These are phyloP conservation scores for Fonsecaea erecta DNA, from an alignment of 2,329 filamentous ascomycete species.

Conservation along the genomic window DNA sequence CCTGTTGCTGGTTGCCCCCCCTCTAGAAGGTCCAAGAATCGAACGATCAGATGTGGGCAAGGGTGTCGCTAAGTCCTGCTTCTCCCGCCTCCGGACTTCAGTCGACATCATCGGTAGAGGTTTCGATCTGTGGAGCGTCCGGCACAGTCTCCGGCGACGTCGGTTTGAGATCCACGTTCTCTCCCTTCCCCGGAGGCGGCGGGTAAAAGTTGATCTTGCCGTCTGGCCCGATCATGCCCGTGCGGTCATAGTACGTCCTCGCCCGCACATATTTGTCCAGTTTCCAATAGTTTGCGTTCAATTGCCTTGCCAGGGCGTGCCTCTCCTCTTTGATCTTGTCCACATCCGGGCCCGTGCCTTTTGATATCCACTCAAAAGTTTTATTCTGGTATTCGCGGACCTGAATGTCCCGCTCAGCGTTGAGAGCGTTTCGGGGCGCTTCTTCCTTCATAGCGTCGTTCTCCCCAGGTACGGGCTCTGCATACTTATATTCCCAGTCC, in stretches of 20 bases:
- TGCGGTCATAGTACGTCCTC: conserved; percentile 81
- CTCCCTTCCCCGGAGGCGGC: conserved; percentile 32
- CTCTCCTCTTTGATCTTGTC: conserved; percentile 62
- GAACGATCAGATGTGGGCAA: neutral
- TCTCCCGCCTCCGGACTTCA: conserved; percentile 11
- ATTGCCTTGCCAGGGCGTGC: conserved; percentile 62
- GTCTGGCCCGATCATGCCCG: conserved; percentile 69
- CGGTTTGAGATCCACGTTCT: conserved; percentile 22
- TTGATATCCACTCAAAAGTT: conserved; percentile 75
- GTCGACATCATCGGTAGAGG: conserved; percentile 36
- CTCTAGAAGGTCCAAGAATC: neutral
- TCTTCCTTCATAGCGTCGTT: conserved; percentile 76
- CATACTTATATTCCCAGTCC: conserved; percentile 80
- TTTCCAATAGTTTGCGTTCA: conserved; percentile 82
- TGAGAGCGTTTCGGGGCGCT: conserved; percentile 65
- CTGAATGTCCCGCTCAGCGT: conserved; percentile 67
- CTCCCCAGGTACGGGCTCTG: conserved; percentile 75
- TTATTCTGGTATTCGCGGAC: conserved; percentile 73
- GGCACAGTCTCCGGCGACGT: conserved; percentile 10
- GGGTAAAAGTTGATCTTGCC: conserved; percentile 76
- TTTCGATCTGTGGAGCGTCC: conserved; percentile 17
- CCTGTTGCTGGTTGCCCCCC: neutral
- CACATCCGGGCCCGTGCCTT: conserved; percentile 52
- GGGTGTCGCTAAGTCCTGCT: neutral
- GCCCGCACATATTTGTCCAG: conserved; percentile 87